Conservation (phyloP, 148 eudicot species). For the Camellia lanceoleosa region DNA sequence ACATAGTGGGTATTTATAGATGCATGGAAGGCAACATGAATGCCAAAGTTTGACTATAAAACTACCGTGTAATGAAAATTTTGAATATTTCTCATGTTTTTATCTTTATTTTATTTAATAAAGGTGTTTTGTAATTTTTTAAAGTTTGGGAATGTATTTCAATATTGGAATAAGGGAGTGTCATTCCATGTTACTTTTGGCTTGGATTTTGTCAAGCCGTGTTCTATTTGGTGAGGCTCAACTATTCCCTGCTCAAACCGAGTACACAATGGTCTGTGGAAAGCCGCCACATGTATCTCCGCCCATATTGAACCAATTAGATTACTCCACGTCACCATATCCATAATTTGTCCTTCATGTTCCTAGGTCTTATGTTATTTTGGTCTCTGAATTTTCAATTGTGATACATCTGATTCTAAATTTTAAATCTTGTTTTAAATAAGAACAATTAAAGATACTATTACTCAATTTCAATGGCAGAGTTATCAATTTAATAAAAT, state of each 20-base stretch:
- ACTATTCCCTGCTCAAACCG: neutral
- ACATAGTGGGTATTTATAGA: neutral
- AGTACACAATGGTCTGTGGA: neutral
- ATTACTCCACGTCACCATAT: neutral
- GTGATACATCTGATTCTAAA: no score
- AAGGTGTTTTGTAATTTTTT: neutral
- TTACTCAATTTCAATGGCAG: no score
- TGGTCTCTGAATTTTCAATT: no score
- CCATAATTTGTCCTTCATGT: no score
- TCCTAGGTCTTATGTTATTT: no score
- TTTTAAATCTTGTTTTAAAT: no score
- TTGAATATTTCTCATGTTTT: neutral
- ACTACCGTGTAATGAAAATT: no score
- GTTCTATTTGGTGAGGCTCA: neutral
- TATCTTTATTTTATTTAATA: neutral
- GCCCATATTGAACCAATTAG: neutral
- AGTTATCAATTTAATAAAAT: no score
- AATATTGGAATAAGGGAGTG: no score
- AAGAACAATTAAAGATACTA: no score
- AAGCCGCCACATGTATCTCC: neutral
- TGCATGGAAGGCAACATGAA: neutral
- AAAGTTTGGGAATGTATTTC: neutral
- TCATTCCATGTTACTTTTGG: neutral
- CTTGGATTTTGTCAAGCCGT: neutral
- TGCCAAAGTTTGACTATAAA: neutral